Evolutionary conservation across 768 basidiomycete species (phyloP), one percentile per base, ranked within the genome.

Genomic region (Calvatia gigantea): DNA sequence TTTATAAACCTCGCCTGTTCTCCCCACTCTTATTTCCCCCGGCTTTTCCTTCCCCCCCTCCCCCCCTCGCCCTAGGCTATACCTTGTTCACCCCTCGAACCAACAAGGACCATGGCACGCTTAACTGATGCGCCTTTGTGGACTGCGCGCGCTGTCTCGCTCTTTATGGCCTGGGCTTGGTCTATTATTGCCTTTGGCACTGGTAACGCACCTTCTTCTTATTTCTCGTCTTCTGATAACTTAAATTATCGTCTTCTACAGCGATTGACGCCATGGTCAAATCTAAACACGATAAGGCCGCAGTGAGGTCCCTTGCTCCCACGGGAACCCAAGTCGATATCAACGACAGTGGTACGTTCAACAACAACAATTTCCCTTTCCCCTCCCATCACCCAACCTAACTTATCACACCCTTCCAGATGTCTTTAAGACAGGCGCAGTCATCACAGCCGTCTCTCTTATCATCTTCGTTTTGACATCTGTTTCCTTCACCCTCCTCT

Each of bases 141-240:
- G 51, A 39, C 58, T 53, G 52, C 60, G 15, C 67, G 66, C n/a
- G 58, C 71, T 6, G 51, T 58, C 31, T 48, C 64, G 1, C 64
- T 73, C 29, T 58, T 59, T 21, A 60, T 75, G 35, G 68, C 70
- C 37, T 70, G 65, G 52, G 63, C 64, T 12, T 72, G 69, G 59
- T 62, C 66, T 0, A 47, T 66, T 7, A 61, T 69, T 33, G 51
- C 61, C n/a, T 55, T 64, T 12, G 61, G 51, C n/a, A 12, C 58
- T 15, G 62, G 66, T 62, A 42, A 49, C 60, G 29, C n/a, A n/a
- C 4, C 21, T 28, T 28, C 19, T 12, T 42, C 17, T 58, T 19
- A 28, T 43, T 52, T 19, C 17, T 45, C 29, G 28, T 28, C 33
- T 12, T 14, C 41, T n/a, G 29, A 33, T 42, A 14, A 12, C 35